Evolutionary conservation across 164 flowering plant species (phyloP), one percentile per base, ranked within the genome.

Genomic region (Platanus orientalis): DNA sequence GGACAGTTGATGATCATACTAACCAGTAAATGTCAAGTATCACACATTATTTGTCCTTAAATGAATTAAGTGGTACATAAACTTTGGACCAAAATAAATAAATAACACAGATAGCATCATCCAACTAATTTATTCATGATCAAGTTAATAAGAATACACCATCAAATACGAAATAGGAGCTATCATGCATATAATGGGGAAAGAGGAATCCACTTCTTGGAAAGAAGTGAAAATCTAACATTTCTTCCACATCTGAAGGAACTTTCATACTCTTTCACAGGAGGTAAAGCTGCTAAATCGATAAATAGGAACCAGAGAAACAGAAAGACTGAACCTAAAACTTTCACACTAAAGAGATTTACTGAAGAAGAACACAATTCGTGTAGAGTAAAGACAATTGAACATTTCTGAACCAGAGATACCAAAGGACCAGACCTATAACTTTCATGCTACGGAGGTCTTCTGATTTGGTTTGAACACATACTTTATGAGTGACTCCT

Each of bases 381-480:
- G n/a, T n/a, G n/a, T n/a, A n/a, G n/a, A n/a, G n/a, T n/a, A n/a
- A n/a, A n/a, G n/a, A n/a, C n/a, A n/a, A n/a, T n/a, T n/a, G n/a
- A n/a, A n/a, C n/a, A n/a, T n/a, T n/a, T n/a, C n/a, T 49, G 16
- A 27, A 48, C 17, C 20, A 17, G 21, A 42, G 2, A 29, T 53
- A 21, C 13, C 9, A 25, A 55, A 28, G 30, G 44, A 53, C 26
- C 19, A 4, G 59, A 53, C 24, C 34, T n/a, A 64, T 6, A 58
- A 54, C 28, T 56, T 34, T 76, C 73, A 72, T 50, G 70, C 70
- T n/a, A 32, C 50, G 3, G 66, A 12, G 53, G 71, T 68, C 77
- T 73, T 77, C 69, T 73, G 77, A 65, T 77, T 77, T 23, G 77
- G 80, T 73, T 73, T 57, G 65, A 77, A 77, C 51, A 77, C 80